Evolutionary conservation across 306 rosid genomes (phyloP), one percentile per base, ranked within the genome.

Genomic region (Rosa multiflora): DNA sequence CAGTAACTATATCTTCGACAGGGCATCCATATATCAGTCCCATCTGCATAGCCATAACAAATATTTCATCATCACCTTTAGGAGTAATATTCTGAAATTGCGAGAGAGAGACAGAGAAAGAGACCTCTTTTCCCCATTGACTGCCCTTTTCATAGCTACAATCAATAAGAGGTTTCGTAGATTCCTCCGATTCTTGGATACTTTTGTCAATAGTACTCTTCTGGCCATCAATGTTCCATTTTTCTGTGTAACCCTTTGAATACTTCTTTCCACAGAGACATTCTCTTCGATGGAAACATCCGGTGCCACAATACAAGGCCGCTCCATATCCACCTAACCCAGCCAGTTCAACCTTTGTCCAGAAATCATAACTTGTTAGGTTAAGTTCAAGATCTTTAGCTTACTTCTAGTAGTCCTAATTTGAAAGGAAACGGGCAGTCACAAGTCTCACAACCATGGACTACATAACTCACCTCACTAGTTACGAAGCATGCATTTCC

Each of bases 21-120:
- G 91, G 79, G 77, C 83, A 84, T 18, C 97, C 97, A 78, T 93
- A 93, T 4, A 90, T 73, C 71, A 93, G 67, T 59, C 96, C 97
- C 83, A 81, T 87, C 91, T 93, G 88, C 79, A 83, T 20, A 74
- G 72, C 52, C 61, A 56, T 8, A 70, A 35, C 47, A 71, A 7
- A 37, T 10, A 44, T 35, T 2, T 43, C 29, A 21, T 18, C 20
- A 43, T 37, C 44, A 51, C 23, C n/a, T 39, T 49, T 6, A 29
- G 29, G 51, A 61, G 35, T 47, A 68, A 48, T 23, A 75, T 21
- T 53, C 49, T 32, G 26, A 72, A 4, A 6, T 18, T 26, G 51
- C 2, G 12, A 17, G 15, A 49, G 62, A 72, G 62, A 72, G 23
- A 80, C 73, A 78, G 53, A 63, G 20, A 73, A 73, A 71, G 76